Evolutionary conservation across 495 filamentous ascomycete genomes (phyloP).

Genomic region (Letharia columbiana): DNA sequence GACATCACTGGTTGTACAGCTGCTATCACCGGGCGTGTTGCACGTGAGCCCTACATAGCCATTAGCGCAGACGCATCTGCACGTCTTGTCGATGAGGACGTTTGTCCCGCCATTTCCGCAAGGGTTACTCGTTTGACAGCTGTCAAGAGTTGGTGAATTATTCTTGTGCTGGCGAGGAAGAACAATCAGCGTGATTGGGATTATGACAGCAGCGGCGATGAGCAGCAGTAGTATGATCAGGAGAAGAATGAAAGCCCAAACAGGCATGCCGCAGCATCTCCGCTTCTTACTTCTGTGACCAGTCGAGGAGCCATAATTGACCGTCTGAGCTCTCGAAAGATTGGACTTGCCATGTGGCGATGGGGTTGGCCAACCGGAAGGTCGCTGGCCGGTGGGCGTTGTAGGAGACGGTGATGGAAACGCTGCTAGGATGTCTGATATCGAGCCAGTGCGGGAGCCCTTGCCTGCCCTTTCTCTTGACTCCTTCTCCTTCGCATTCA

Average conservation of each 20-base stretch:
- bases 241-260: constrained; percentile 68
- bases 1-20: constrained; percentile 63
- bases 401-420: constrained; percentile 75
- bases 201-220: constrained; percentile 78
- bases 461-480: constrained; percentile 18
- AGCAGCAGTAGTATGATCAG: constrained; percentile 60
- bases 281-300: constrained; percentile 15
- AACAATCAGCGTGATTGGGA: constrained; percentile 76
- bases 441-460: constrained; percentile 45
- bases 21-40: constrained; percentile 47
- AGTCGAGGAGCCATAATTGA: constrained; percentile 17
- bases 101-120: constrained; percentile 80
- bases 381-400: constrained; percentile 35
- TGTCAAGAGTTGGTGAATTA: constrained; percentile 29
- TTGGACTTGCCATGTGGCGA: constrained; percentile 27
- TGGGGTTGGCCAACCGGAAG: constrained; percentile 37
- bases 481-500: constrained; percentile 29
- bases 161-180: constrained; percentile 50
- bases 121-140: constrained; percentile 44
- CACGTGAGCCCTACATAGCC: constrained; percentile 79
- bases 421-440: constrained; percentile 85
- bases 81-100: constrained; percentile 53
- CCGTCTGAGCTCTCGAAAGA: constrained; percentile 19
- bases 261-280: constrained; percentile 65
- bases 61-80: constrained; percentile 79